Percentiles rank a stretch among this genome's conserved stretches.
Evolutionary conservation across 805 yeast genomes (phyloP).

Genomic region (Yarrowia yakushimensis): DNA sequence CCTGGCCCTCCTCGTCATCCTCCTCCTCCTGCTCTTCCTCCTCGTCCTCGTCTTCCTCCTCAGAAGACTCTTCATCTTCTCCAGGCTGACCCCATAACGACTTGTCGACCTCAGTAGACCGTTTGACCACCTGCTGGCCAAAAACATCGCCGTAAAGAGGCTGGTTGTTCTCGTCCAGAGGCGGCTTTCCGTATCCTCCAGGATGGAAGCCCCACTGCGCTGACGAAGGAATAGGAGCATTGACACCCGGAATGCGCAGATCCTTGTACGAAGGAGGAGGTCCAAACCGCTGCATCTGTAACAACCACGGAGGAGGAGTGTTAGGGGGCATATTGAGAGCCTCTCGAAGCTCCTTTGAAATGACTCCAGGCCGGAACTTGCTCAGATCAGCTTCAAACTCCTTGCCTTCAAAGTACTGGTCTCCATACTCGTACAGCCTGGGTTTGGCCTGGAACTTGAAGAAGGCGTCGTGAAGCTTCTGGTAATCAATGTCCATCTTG

Average conservation of each 20-base stretch:
- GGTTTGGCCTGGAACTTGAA: conserved; percentile 80
- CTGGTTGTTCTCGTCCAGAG: conserved; percentile 37
- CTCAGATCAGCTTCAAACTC: conserved; percentile 49
- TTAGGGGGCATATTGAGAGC: conserved; percentile 67
- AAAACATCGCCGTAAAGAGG: conserved; percentile 41
- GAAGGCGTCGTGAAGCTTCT: conserved; percentile 77
- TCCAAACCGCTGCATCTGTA: conserved; percentile 64
- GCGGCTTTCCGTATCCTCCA: conserved; percentile 43
- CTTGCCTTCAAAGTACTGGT: conserved; percentile 73
- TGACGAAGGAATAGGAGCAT: conserved; percentile 43
- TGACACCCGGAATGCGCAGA: conserved; percentile 54
- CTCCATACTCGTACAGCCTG: conserved; percentile 65
- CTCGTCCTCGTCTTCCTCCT: conserved; percentile 38
- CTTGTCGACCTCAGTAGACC: conserved; percentile 9
- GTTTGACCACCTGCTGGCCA: conserved; percentile 28
- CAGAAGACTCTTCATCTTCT: conserved; percentile 40
- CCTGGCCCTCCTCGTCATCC: conserved; percentile 38
- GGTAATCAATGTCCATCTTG: conserved; percentile 78
- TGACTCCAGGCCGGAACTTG: conserved; percentile 59
- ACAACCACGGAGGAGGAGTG: conserved; percentile 75
- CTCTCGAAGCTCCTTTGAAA: conserved; percentile 56
- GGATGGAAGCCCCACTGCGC: conserved; percentile 43
- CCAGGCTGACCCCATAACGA: conserved; percentile 32
- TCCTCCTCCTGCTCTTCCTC: conserved; percentile 36
- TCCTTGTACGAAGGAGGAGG: conserved; percentile 80